Base-by-base conservation (phyloP, 768 basidiomycete species). In the Kwoniella sp. region DNA sequence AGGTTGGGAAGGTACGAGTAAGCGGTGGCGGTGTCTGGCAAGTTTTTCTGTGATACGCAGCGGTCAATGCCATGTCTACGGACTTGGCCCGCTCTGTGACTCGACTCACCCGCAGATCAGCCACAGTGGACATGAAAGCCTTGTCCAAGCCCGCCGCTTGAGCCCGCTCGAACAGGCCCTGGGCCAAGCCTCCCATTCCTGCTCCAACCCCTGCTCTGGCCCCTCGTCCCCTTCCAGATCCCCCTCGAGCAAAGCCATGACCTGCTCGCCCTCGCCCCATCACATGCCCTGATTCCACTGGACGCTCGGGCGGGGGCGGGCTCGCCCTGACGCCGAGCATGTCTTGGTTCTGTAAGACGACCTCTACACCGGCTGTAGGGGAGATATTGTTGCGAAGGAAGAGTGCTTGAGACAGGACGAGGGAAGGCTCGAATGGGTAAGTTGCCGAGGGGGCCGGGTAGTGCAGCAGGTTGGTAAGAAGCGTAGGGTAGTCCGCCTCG, bases 371-470 rank as follows among this genome's bases (percentile, higher is more conserved):
- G 0, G 84, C 84, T 1, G 85, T 75, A 3, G 87, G 81, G 1
- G 78, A 85, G 6, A 87, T 85, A 2, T 86, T 80, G 75, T 85
- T 81, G 56, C 86, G 84, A 12, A 96, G 74, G 10, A 83, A 81
- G 34, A 88, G 67, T 0, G 93, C 93, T 73, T 99, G 95, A 27
- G 83, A 81, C 14, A 98, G 71, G 17, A 99, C 80, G 29, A 93
- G 78, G 38, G 78, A 78, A 10, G 69, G 57, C 37, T 53, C 53
- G 50, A 71, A 47, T 31, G 65, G 54, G 23, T 71, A 64, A 5
- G 65, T 50, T 23, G 65, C 46, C 1, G 79, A 75, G 11, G 80
- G 79, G 3, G 82, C 73, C 12, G 93, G 89, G 74, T 96, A 98
- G 48, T 88, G 88, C 31, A 99, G 77, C 17, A 98, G 80, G 50